Evolutionary conservation across 1,139 yeast species (phyloP).

Genomic region (Candida neerlandica): DNA sequence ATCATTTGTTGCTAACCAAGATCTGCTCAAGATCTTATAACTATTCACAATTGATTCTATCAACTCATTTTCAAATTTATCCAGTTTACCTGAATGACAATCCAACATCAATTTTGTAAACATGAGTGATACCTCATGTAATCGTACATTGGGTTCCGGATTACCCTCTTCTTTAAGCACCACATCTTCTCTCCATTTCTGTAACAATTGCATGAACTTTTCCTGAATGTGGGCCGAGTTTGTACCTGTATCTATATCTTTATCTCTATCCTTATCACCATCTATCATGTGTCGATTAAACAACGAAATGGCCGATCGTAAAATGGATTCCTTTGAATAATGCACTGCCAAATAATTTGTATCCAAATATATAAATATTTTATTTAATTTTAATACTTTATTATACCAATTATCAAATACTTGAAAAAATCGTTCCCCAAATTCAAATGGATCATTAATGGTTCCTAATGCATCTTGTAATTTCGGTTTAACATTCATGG

Average conservation of each 20-base stretch:
- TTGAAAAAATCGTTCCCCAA: slow-evolving; percentile 17
- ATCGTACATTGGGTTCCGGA: not conserved
- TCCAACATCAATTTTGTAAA: slow-evolving; percentile 25
- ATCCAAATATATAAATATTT: slow-evolving; percentile 40
- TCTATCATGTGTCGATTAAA: slow-evolving; percentile 22
- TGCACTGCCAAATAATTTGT: slow-evolving; percentile 37
- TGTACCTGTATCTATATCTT: not conserved
- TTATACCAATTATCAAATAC: slow-evolving; percentile 29
- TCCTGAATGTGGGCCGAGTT: slow-evolving; percentile 3
- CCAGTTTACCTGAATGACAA: slow-evolving; percentile 19
- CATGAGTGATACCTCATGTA: slow-evolving; percentile 14
- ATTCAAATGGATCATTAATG: slow-evolving; percentile 5
- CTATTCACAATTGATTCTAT: slow-evolving; percentile 21
- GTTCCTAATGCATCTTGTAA: not conserved
- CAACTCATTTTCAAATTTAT: slow-evolving; percentile 22
- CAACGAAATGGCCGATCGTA: slow-evolving; percentile 26
- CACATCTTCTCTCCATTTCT: slow-evolving; percentile 4
- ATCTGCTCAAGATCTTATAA: slow-evolving; percentile 20
- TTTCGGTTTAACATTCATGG: not conserved
- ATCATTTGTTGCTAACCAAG: slow-evolving; percentile 19
- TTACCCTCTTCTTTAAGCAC: not conserved
- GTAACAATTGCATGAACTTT: not conserved
- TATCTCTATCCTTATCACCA: too few species aligned
- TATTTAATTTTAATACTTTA: slow-evolving; percentile 27
- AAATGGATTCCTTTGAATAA: slow-evolving; percentile 28